Evolutionary conservation across 2,329 filamentous ascomycete genomes (phyloP), one percentile per base, ranked within the genome.

Genomic region (Talaromyces sp.): DNA sequence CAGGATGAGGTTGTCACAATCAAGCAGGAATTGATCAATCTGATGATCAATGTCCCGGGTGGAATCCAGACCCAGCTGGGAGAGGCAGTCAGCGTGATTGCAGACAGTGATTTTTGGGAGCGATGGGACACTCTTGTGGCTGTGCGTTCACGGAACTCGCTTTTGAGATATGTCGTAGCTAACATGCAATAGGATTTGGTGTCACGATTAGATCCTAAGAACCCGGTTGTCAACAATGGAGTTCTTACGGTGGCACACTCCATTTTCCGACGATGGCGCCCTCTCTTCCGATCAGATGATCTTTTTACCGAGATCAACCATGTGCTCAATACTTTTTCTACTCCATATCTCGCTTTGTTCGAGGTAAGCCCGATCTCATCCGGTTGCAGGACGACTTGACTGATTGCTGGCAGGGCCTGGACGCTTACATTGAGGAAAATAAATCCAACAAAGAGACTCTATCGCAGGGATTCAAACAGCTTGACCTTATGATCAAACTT

Each of bases 181-280:
- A 12, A 57, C 35, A 3, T 11, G 23, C 33, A 46, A 25, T 65
- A 90, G 84, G 93, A 99, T 76, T 87, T 99, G 64, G 92, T 96
- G 68, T 91, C 89, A 56, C 88, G 93, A 55, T 85, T 99, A 66
- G 93, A 92, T 2, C 83, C 88, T 12, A 87, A 89, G 69, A 90
- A 98, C 74, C 86, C 89, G 64, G 88, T 88, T 67, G 84, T 92
- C 75, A 99, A 98, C 77, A 91, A 93, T 70, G 96, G 95, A 68
- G 95, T 99, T 18, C 82, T 99, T 65, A 92, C 96, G 78, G 95
- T 99, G 50, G 96, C 96, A 69, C 95, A 99, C 79, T 98, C 95
- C 56, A 98, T 99, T 70, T 99, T 98, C 80, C 91, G 90, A 75
- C 84, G 95, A 75, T 99, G 95, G 95, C 86, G 95, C 67, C 96